Evolutionary conservation across 164 flowering plant species (phyloP).

Genomic region (Vitis amurensis): DNA sequence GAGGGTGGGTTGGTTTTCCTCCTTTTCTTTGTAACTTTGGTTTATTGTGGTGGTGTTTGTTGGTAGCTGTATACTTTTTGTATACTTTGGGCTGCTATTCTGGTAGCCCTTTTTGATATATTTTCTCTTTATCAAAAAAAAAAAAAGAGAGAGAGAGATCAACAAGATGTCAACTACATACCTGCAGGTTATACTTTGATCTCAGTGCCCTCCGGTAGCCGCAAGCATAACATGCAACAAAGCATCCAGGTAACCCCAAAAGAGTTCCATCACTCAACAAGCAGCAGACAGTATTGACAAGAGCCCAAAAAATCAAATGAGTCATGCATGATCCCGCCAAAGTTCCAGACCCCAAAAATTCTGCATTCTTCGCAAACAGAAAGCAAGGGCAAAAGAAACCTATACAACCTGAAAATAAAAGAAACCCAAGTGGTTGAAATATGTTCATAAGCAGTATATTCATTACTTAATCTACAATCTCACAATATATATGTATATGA

Average conservation of each 20-base stretch:
- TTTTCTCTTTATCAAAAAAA: no score
- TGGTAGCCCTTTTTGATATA: no score
- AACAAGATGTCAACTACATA: conserved; percentile 17
- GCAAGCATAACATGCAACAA: conserved; percentile 80
- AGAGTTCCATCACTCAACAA: conserved; percentile 61
- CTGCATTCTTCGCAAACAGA: conserved; percentile 84
- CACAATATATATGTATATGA: no score
- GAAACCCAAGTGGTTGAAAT: conserved; percentile 5
- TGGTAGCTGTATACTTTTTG: no score
- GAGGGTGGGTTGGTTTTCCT: no score
- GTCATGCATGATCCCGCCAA: conserved; percentile 66
- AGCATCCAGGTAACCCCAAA: conserved; percentile 74
- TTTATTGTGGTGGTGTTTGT: no score
- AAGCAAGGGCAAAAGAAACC: conserved; percentile 75
- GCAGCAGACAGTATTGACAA: conserved; percentile 69
- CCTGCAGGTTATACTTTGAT: conserved; percentile 73
- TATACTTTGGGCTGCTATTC: no score
- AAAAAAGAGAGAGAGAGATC: not conserved
- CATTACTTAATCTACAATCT: no score
- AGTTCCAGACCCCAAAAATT: conserved; percentile 81
- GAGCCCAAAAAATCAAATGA: conserved; percentile 69
- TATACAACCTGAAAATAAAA: conserved; percentile 58
- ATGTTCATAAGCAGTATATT: no score
- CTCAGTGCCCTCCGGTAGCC: conserved; percentile 72
- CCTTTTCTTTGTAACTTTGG: no score